These are phyloP conservation scores for Boletus subparvulus DNA, from an alignment of 768 basidiomycete species.

Conservation along the genomic window DNA sequence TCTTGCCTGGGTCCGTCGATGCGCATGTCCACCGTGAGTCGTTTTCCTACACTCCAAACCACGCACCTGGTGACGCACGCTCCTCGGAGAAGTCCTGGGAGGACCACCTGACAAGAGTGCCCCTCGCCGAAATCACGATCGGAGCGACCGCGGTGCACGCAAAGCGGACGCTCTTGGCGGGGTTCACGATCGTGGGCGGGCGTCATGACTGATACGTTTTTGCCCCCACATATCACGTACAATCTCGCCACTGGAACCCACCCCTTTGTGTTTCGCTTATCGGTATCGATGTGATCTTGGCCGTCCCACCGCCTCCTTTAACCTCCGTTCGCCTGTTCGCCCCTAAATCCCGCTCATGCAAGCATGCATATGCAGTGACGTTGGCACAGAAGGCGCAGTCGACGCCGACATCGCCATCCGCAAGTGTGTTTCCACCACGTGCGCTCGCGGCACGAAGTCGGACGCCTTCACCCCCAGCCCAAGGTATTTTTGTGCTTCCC, in stretches of 20 bases:
- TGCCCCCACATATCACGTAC: background rate
- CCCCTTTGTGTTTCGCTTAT: background rate
- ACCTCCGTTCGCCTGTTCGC: background rate
- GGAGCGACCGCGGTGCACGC: slow-evolving; percentile 61
- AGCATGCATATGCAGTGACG: slow-evolving; percentile 40
- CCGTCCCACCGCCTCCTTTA: background rate
- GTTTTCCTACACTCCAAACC: too few species aligned
- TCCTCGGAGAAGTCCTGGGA: slow-evolving; percentile 61
- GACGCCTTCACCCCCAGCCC: slow-evolving; percentile 58
- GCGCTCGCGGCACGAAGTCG: slow-evolving; percentile 27
- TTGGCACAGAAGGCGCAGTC: slow-evolving; percentile 67
- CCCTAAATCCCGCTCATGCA: background rate
- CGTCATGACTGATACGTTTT: slow-evolving; percentile 21
- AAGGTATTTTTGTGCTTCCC: slow-evolving; percentile 58
- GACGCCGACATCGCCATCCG: slow-evolving; percentile 61
- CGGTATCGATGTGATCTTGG: background rate
- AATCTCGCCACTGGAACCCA: background rate
- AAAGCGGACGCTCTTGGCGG: slow-evolving; percentile 54
- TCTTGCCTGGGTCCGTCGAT: too few species aligned
- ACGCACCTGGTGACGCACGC: too few species aligned
- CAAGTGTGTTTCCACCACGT: slow-evolving; percentile 36
- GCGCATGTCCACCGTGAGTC: too few species aligned
- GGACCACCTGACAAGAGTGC: slow-evolving; percentile 61
- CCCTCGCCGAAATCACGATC: slow-evolving; percentile 55
- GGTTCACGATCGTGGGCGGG: slow-evolving; percentile 59